Conservation (phyloP, 768 basidiomycete species). For the Amanita jacksonii region DNA sequence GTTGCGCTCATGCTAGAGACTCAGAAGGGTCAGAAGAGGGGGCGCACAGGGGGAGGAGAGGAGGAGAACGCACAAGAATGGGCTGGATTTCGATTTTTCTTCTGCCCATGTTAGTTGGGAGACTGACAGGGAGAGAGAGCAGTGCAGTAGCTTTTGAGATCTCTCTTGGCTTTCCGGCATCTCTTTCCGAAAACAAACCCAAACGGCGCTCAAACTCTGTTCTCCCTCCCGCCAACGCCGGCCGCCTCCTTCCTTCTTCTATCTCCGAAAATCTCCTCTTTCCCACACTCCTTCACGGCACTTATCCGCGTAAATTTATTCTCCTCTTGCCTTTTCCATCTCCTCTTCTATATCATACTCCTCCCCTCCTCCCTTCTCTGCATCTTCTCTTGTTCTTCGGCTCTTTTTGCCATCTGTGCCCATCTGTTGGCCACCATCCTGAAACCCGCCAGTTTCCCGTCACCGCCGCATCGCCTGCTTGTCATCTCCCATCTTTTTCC, state of each 20-base stretch:
- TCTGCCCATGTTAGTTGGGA: constrained; percentile 44
- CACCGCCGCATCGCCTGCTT: not conserved
- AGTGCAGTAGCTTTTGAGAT: constrained; percentile 4
- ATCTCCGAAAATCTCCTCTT: not conserved
- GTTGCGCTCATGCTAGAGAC: constrained; percentile 79
- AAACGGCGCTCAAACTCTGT: constrained; percentile 8
- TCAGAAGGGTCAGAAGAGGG: constrained; percentile 12
- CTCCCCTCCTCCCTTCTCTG: not conserved
- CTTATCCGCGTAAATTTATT: not conserved
- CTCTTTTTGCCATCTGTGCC: too few species aligned
- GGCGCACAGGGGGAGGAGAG: constrained; percentile 11
- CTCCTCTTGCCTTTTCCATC: not conserved
- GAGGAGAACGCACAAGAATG: constrained; percentile 51
- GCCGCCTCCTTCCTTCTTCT: not conserved
- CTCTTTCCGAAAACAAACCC: constrained; percentile 8
- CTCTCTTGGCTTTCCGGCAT: constrained; percentile 3
- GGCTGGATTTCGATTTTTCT: constrained; percentile 80
- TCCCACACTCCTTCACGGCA: not conserved
- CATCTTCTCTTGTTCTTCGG: too few species aligned
- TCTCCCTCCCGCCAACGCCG: not conserved
- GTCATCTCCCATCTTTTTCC: too few species aligned
- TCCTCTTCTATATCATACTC: not conserved
- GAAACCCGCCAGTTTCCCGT: not conserved
- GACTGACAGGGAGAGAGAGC: not conserved
- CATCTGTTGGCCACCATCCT: too few species aligned